Conservation (phyloP, 192 early-diverging fungal species). For the Funneliformis mosseae region DNA sequence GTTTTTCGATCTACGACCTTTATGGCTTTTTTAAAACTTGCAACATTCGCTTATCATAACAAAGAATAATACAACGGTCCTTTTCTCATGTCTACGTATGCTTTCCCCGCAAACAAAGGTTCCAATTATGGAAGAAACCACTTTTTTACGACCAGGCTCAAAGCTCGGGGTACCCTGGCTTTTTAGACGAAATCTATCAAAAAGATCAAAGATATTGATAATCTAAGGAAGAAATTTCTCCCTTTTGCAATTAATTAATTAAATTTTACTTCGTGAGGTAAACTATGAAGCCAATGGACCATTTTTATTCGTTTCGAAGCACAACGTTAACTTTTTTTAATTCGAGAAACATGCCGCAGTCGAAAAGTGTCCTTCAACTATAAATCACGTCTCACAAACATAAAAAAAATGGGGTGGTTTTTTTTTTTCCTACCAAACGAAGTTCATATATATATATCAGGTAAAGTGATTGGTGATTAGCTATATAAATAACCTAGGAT, state of each 20-base stretch:
- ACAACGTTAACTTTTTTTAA: background rate
- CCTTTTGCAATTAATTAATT: background rate
- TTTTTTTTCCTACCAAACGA: background rate
- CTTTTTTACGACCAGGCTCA: too few species aligned
- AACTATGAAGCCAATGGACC: background rate
- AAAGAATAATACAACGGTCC: background rate
- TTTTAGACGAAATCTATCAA: background rate
- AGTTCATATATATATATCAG: background rate
- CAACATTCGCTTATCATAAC: background rate
- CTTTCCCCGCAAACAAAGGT: background rate
- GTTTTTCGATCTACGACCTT: too few species aligned
- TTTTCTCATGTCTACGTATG: background rate
- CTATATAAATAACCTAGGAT: background rate
- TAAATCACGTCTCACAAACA: background rate
- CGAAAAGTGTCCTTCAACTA: background rate
- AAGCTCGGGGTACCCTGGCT: background rate
- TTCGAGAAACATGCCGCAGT: background rate
- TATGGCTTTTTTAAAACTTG: too few species aligned
- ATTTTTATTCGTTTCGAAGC: background rate
- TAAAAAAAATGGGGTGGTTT: background rate
- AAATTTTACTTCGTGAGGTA: slow-evolving; percentile 9
- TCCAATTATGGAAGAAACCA: background rate
- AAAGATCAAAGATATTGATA: background rate
- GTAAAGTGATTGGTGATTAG: background rate
- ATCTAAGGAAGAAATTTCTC: background rate